These are phyloP conservation scores for Kwoniella dendrophila DNA, from an alignment of 768 basidiomycete species.

Conservation along the genomic window DNA sequence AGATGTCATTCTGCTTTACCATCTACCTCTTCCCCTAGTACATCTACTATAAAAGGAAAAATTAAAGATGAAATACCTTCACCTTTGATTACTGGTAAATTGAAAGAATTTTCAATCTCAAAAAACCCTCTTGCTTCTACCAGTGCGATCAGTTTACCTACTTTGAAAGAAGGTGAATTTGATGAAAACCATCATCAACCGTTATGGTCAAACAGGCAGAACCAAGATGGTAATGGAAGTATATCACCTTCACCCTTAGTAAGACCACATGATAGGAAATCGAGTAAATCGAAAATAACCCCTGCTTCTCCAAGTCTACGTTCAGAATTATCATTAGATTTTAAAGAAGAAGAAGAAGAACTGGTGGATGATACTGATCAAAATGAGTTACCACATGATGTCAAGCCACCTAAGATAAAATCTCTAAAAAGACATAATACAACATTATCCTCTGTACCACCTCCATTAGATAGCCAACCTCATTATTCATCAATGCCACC, in stretches of 20 bases:
- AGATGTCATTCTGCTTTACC: constrained; percentile 26
- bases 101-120: constrained; percentile 28
- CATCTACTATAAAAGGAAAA: neutral
- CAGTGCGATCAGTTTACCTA: constrained; percentile 30
- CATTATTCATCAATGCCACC: constrained; percentile 5
- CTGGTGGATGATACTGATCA: neutral
- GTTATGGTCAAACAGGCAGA: no score
- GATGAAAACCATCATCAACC: neutral
- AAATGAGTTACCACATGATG: neutral
- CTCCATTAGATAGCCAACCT: neutral
- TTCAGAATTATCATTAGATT: neutral
- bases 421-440: constrained; percentile 7
- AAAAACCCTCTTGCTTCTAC: constrained; percentile 32
- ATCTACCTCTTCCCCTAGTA: neutral
- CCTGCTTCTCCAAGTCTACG: constrained; percentile 2
- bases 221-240: neutral
- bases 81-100: constrained; percentile 15
- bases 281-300: constrained; percentile 1
- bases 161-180: constrained; percentile 20
- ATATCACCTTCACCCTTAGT: constrained; percentile 23
- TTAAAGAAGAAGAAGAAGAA: neutral
- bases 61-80: neutral
- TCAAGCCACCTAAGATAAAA: no score
- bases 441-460: constrained; percentile 9
- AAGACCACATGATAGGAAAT: constrained; percentile 1